phyloP scores from a whole-genome alignment of 2,329 filamentous ascomycete genomes.

The Exophiala xenobiotica region DNA sequence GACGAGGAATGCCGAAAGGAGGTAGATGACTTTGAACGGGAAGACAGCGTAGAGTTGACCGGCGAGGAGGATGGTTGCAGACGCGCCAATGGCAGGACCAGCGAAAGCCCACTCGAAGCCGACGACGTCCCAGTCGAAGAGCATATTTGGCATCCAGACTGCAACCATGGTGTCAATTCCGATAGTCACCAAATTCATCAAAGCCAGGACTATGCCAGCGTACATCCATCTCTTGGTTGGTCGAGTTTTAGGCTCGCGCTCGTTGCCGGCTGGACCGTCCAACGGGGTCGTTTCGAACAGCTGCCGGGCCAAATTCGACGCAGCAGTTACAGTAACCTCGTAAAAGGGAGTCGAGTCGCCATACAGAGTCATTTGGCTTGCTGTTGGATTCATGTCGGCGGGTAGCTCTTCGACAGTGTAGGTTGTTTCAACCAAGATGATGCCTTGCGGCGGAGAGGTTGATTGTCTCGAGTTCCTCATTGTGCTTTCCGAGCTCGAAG shows the following conservation, averaged over 20 bases:
- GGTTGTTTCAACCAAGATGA: conserved; percentile 3
- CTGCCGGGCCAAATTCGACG: conserved; percentile 10
- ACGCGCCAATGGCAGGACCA: conserved; percentile 18
- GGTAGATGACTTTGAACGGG: conserved; percentile 19
- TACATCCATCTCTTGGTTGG: conserved; percentile 7
- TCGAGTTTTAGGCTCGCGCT: too few relatives aligned
- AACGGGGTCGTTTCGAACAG: conserved; percentile 1
- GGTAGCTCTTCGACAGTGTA: conserved; percentile 9
- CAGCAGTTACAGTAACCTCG: conserved; percentile 11
- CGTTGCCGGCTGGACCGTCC: neutral
- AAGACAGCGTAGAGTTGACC: conserved; percentile 21
- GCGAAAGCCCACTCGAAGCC: conserved; percentile 23
- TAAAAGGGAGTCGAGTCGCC: conserved; percentile 12
- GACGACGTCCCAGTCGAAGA: conserved; percentile 19
- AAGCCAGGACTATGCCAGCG: conserved; percentile 13
- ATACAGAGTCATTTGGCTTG: neutral
- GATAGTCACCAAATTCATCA: conserved; percentile 16
- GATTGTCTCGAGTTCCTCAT: neutral
- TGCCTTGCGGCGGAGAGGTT: too few relatives aligned
- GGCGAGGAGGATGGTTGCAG: conserved; percentile 15
- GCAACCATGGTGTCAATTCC: conserved; percentile 19
- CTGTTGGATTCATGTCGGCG: neutral
- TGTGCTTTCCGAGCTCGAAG: neutral
- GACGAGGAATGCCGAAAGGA: conserved; percentile 11
- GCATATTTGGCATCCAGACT: conserved; percentile 16